phyloP scores from a whole-genome alignment of 129 eudicot genomes.

The Pulicaria dysenterica region DNA sequence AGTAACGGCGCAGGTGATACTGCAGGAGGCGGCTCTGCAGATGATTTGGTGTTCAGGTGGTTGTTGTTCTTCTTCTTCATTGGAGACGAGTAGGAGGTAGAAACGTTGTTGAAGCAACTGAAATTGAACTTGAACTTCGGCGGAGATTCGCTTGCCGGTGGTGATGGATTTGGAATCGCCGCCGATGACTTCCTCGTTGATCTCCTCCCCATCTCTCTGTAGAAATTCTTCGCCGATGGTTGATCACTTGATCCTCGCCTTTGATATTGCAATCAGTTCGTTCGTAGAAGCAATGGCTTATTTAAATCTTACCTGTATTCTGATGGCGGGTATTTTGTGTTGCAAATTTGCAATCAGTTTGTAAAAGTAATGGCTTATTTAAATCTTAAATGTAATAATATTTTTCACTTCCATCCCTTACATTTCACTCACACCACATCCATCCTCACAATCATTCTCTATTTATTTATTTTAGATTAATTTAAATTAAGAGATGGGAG shows the following conservation, averaged over 20 bases:
- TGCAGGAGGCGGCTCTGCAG: conserved; percentile 27
- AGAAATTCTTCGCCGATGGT: neutral
- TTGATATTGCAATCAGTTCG: neutral
- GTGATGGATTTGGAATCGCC: conserved; percentile 35
- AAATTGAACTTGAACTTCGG: conserved; percentile 68
- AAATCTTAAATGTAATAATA: no score
- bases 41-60: conserved; percentile 13
- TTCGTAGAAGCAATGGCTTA: neutral
- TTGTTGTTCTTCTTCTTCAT: conserved; percentile 39
- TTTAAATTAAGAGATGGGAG: no score
- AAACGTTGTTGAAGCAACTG: conserved; percentile 35
- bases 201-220: conserved; percentile 48
- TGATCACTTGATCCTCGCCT: conserved; percentile 1
- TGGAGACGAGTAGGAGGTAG: conserved; percentile 38
- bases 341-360: no score
- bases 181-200: conserved; percentile 46
- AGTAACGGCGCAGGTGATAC: conserved; percentile 36
- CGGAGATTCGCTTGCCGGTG: conserved; percentile 36
- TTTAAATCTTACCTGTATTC: no score
- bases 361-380: no score
- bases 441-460: no score
- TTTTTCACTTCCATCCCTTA: no score
- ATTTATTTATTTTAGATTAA: no score
- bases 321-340: no score
- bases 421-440: no score